Percentiles rank a stretch among this genome's conserved stretches.
Conservation (phyloP, 768 basidiomycete species). For the Phlebiopsis gigantea region DNA sequence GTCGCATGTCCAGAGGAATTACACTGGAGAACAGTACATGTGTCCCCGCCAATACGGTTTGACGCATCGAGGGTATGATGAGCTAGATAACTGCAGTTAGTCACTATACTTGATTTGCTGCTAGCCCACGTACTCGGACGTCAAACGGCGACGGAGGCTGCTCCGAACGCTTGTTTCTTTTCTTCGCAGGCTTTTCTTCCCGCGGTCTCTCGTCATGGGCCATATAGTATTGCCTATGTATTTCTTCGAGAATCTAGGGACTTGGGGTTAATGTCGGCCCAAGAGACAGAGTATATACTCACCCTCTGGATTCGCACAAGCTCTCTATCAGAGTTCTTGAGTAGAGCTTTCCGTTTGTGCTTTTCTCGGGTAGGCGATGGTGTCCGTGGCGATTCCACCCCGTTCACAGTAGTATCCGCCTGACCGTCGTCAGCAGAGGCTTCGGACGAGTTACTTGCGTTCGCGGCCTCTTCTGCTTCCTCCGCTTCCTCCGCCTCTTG, state of each 20-base stretch:
- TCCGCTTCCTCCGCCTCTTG: slow-evolving; percentile 39
- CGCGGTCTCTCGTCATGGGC: slow-evolving; percentile 47
- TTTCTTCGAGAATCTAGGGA: slow-evolving; percentile 71
- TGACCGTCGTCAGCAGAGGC: background rate
- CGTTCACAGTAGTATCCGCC: background rate
- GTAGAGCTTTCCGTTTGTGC: slow-evolving; percentile 55
- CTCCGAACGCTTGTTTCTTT: slow-evolving; percentile 26
- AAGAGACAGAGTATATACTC: slow-evolving; percentile 17
- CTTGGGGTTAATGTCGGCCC: background rate
- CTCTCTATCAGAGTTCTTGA: slow-evolving; percentile 87
- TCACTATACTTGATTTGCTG: background rate
- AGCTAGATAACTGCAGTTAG: slow-evolving; percentile 36
- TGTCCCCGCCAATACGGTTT: slow-evolving; percentile 68
- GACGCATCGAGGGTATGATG: slow-evolving; percentile 81
- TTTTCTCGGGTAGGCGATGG: slow-evolving; percentile 34
- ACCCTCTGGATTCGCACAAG: slow-evolving; percentile 74
- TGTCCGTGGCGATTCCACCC: background rate
- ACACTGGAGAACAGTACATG: slow-evolving; percentile 92
- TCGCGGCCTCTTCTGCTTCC: slow-evolving; percentile 9
- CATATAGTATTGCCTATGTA: slow-evolving; percentile 73
- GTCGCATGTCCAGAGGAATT: slow-evolving; percentile 81
- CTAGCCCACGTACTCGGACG: slow-evolving; percentile 60
- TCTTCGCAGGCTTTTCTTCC: slow-evolving; percentile 10
- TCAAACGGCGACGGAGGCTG: slow-evolving; percentile 41
- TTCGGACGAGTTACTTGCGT: background rate